Evolutionary conservation across 2,329 filamentous ascomycete species (phyloP).

Genomic region (Colletotrichum noveboracense): DNA sequence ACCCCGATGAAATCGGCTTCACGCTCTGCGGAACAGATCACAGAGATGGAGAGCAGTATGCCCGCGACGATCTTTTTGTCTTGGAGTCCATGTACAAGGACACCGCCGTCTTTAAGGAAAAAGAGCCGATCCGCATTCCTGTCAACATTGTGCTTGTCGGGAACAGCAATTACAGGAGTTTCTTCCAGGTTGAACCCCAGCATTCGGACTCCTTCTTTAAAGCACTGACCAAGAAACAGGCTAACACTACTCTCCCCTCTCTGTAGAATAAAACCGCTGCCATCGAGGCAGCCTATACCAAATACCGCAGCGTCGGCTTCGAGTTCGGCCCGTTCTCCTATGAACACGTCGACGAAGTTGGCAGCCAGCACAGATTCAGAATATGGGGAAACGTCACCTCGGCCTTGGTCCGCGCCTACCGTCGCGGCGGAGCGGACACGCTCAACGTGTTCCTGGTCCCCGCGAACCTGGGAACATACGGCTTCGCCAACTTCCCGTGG

Average conservation of each 20-base stretch:
- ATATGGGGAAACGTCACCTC: neutral
- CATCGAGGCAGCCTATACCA: neutral
- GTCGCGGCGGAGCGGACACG: neutral
- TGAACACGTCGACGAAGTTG: neutral
- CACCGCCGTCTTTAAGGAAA: neutral
- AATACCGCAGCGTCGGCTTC: neutral
- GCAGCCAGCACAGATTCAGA: neutral
- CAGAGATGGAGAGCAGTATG: neutral
- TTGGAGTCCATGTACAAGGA: neutral
- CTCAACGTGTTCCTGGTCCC: neutral
- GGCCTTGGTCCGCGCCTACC: neutral
- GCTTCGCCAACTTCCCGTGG: neutral
- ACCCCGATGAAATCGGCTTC: neutral
- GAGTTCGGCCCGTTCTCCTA: neutral
- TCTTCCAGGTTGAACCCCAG: neutral
- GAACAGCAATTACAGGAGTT: neutral
- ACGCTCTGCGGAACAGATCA: neutral
- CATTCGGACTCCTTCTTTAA: neutral
- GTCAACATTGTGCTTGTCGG: neutral
- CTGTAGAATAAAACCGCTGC: neutral
- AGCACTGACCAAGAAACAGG: neutral
- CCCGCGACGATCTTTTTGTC: neutral
- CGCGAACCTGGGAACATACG: neutral
- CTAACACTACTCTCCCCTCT: neutral
- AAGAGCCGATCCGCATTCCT: neutral